phyloP scores from a whole-genome alignment of 306 rosid species.

The Canavalia gladiata region DNA sequence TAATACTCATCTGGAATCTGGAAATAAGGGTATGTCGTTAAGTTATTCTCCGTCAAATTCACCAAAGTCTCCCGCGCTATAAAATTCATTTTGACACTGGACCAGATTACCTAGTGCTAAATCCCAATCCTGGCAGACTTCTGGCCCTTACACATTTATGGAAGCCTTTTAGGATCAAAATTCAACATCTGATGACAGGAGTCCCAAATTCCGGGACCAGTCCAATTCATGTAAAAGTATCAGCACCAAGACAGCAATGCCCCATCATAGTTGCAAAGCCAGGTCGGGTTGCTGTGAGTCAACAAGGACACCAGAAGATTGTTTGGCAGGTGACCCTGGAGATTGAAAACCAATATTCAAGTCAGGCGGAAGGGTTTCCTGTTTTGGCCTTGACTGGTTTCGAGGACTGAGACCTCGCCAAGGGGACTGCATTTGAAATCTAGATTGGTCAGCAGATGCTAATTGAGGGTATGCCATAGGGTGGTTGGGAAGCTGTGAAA shows the following conservation, averaged over 20 bases:
- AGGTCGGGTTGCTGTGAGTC: constrained; percentile 99
- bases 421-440: constrained; percentile 76
- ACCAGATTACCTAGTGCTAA: constrained; percentile 13
- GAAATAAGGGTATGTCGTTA: constrained; percentile 23
- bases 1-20: constrained; percentile 46
- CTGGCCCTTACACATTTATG: constrained; percentile 38
- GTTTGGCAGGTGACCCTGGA: constrained; percentile 91
- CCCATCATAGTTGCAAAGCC: constrained; percentile 86
- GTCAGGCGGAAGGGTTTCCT: constrained; percentile 91
- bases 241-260: constrained; percentile 61
- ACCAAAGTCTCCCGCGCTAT: constrained; percentile 18
- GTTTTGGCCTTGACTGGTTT: constrained; percentile 75
- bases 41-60: constrained; percentile 37
- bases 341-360: constrained; percentile 92
- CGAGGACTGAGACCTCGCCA: constrained; percentile 76
- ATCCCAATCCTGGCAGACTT: constrained; percentile 31
- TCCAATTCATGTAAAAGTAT: constrained; percentile 40
- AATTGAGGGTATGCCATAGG: constrained; percentile 73
- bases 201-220: constrained; percentile 39
- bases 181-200: constrained; percentile 38
- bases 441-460: constrained; percentile 71
- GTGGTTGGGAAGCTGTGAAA: constrained; percentile 66
- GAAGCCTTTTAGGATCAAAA: constrained; percentile 45
- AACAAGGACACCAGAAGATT: constrained; percentile 75
- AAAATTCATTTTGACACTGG: constrained; percentile 39